Evolutionary conservation across 2,329 filamentous ascomycete species (phyloP).

Genomic region (Epichloe glyceriae): DNA sequence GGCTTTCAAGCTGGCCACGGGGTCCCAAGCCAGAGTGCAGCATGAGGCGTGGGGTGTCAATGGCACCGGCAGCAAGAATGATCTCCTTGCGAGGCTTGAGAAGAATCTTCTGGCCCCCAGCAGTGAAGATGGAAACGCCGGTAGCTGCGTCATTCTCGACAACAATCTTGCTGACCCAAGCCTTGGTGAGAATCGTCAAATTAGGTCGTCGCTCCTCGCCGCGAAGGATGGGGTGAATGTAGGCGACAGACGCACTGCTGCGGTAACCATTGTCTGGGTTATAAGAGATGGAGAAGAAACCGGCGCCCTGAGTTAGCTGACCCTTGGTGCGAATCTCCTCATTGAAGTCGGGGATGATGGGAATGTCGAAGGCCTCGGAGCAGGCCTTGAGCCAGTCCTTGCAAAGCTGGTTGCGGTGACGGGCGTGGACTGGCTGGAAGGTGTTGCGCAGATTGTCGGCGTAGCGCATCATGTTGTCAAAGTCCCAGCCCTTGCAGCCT

Average conservation of each 20-base stretch:
- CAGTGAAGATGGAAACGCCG: constrained; percentile 55
- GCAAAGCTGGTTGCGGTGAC: constrained; percentile 82
- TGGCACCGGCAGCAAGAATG: constrained; percentile 65
- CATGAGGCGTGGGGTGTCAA: constrained; percentile 63
- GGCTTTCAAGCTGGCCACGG: constrained; percentile 35
- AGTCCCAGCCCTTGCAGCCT: constrained; percentile 76
- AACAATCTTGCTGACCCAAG: constrained; percentile 75
- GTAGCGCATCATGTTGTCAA: constrained; percentile 69
- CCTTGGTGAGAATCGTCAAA: constrained; percentile 73
- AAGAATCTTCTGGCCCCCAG: constrained; percentile 37
- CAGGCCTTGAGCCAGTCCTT: constrained; percentile 80
- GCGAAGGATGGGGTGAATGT: constrained; percentile 81
- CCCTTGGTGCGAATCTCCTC: constrained; percentile 64
- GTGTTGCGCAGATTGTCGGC: constrained; percentile 79
- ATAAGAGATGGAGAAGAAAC: constrained; percentile 85
- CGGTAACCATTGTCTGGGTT: constrained; percentile 78
- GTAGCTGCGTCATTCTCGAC: constrained; percentile 55
- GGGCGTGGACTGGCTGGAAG: constrained; percentile 75
- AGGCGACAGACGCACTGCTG: constrained; percentile 78
- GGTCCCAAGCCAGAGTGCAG: constrained; percentile 45
- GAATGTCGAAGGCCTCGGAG: constrained; percentile 66
- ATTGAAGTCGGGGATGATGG: constrained; percentile 78
- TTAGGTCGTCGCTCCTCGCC: constrained; percentile 75
- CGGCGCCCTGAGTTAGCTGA: constrained; percentile 60
- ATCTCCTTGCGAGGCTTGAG: constrained; percentile 62